These are phyloP conservation scores for Cercospora beticola DNA, from an alignment of 2,329 filamentous ascomycete genomes.

Conservation along the genomic window DNA sequence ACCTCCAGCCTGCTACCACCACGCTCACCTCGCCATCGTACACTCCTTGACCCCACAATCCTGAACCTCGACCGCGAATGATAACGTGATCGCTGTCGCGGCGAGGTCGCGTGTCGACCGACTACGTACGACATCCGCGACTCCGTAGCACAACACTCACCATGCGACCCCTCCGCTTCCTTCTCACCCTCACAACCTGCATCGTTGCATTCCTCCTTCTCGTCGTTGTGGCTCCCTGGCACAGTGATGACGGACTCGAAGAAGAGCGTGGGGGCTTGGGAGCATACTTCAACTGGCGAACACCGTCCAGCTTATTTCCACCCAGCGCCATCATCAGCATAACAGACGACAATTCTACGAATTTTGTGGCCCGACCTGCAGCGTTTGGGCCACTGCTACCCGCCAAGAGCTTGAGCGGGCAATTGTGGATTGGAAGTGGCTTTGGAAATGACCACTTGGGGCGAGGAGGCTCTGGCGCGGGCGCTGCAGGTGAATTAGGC, in stretches of 20 bases:
- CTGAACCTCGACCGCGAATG: conserved; percentile 13
- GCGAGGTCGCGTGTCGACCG: conserved; percentile 18
- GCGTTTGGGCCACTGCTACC: conserved; percentile 85
- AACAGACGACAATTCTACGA: conserved; percentile 96
- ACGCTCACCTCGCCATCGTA: background rate
- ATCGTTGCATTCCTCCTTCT: conserved; percentile 47
- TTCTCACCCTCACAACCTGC: conserved; percentile 46
- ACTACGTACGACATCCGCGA: background rate
- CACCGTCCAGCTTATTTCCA: conserved; percentile 81
- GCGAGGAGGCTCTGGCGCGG: conserved; percentile 53
- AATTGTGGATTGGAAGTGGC: conserved; percentile 89
- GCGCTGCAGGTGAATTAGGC: conserved; percentile 78
- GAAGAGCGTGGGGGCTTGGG: conserved; percentile 39
- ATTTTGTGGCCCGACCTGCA: conserved; percentile 88
- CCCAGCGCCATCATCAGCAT: conserved; percentile 94
- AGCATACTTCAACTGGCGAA: conserved; percentile 51
- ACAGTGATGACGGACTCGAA: conserved; percentile 18
- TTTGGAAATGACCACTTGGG: conserved; percentile 77
- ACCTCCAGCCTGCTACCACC: conserved; percentile 9
- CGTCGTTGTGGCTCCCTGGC: conserved; percentile 41
- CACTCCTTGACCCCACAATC: background rate
- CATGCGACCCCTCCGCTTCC: conserved; percentile 44
- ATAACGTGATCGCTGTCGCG: conserved; percentile 11
- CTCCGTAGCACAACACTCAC: conserved; percentile 15
- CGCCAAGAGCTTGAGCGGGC: conserved; percentile 74